These are phyloP conservation scores for Sphenostylis stenocarpa DNA, from an alignment of 306 rosid species.

Conservation along the genomic window DNA sequence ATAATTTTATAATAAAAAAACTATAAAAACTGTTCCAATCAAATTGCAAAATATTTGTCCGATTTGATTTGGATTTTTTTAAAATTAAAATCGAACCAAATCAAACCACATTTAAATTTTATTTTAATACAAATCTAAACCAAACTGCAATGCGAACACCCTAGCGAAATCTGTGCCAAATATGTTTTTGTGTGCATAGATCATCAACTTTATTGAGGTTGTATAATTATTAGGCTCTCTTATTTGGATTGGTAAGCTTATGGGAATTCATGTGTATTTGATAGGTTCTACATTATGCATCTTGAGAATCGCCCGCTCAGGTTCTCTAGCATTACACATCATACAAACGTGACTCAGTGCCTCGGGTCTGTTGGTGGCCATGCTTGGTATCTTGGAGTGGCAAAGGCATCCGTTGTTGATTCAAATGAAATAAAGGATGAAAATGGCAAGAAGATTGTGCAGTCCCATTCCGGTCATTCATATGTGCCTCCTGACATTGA, in stretches of 20 bases:
- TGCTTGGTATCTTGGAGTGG: constrained; percentile 86
- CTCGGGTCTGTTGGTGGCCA: constrained; percentile 79
- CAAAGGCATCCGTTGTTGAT: constrained; percentile 69
- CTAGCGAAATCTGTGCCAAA: constrained; percentile 1
- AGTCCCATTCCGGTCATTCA: constrained; percentile 54
- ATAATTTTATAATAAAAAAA: no score
- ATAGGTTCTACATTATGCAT: constrained; percentile 78
- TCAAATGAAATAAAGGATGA: constrained; percentile 35
- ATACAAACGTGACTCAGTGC: constrained; percentile 86
- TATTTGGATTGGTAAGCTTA: constrained; percentile 3
- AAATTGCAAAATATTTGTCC: no score
- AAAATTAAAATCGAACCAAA: no score
- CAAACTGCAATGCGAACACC: no score
- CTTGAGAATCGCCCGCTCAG: constrained; percentile 50
- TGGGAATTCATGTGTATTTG: neutral
- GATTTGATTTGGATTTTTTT: no score
- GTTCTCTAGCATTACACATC: constrained; percentile 74
- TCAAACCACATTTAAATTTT: no score
- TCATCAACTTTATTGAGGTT: neutral
- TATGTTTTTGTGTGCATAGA: constrained; percentile 1
- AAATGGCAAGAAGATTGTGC: constrained; percentile 37
- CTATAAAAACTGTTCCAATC: no score
- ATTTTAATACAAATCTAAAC: no score
- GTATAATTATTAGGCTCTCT: neutral
- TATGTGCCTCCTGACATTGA: constrained; percentile 65